phyloP scores from a whole-genome alignment of 805 yeast genomes.

The Saccharomycopsis fodiens region DNA sequence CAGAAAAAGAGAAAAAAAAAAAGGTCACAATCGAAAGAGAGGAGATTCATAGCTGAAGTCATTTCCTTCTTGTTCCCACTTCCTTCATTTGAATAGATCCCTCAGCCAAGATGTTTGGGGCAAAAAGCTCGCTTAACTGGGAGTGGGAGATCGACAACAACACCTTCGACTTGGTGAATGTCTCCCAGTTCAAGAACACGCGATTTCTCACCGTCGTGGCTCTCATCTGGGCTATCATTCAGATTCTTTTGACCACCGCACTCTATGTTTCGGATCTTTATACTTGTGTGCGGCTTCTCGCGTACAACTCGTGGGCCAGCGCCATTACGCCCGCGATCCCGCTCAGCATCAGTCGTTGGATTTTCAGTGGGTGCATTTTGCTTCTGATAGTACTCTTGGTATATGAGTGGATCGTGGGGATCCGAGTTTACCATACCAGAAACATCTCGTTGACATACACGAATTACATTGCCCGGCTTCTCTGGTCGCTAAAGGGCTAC shows the following conservation, averaged over 20 bases:
- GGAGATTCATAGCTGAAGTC: not conserved
- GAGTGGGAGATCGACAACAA: slow-evolving; percentile 28
- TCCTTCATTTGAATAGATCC: too few species aligned
- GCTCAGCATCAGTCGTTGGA: slow-evolving; percentile 52
- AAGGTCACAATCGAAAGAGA: not conserved
- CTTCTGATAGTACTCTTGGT: slow-evolving; percentile 53
- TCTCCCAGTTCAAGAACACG: slow-evolving; percentile 39
- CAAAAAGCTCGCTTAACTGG: slow-evolving; percentile 24
- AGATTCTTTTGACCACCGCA: slow-evolving; percentile 42
- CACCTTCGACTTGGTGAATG: slow-evolving; percentile 43
- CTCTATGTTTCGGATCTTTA: slow-evolving; percentile 65
- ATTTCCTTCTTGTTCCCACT: not conserved
- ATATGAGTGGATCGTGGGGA: slow-evolving; percentile 52
- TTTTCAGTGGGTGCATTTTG: slow-evolving; percentile 75
- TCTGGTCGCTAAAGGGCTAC: slow-evolving; percentile 52
- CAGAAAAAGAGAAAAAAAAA: too few species aligned
- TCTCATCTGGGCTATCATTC: slow-evolving; percentile 33
- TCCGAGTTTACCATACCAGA: slow-evolving; percentile 47
- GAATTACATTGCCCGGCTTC: slow-evolving; percentile 50
- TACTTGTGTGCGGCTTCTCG: slow-evolving; percentile 68
- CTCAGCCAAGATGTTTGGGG: slow-evolving; percentile 1
- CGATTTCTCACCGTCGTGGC: slow-evolving; percentile 36
- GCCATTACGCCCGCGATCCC: slow-evolving; percentile 42
- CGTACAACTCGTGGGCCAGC: slow-evolving; percentile 62
- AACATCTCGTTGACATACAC: slow-evolving; percentile 67